These are phyloP conservation scores for Penicillium sp. DNA, from an alignment of 2,329 filamentous ascomycete species.

Conservation along the genomic window DNA sequence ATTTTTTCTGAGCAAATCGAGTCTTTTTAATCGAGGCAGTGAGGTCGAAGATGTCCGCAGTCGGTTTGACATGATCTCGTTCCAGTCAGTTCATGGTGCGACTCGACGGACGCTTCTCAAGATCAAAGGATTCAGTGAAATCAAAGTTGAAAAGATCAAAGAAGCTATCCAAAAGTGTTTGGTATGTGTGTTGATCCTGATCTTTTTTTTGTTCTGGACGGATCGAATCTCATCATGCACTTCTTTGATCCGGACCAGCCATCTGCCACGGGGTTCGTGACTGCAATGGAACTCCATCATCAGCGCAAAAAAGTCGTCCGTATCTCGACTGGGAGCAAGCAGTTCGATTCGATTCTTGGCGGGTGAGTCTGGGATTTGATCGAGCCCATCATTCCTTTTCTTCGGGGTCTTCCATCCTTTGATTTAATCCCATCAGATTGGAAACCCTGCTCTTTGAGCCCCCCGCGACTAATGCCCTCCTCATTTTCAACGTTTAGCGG, in stretches of 20 bases:
- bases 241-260: conserved; percentile 39
- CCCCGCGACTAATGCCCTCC: not conserved
- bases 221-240: not conserved
- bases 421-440: not conserved
- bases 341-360: conserved; percentile 58
- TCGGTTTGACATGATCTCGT: not conserved
- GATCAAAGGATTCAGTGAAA: conserved; percentile 65
- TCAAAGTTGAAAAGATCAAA: conserved; percentile 66
- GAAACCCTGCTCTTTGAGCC: too few relatives aligned
- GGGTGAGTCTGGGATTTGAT: conserved; percentile 40
- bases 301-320: conserved; percentile 58
- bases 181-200: conserved; percentile 30
- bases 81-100: conserved; percentile 54
- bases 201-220: not conserved
- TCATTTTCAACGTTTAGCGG: conserved; percentile 41
- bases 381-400: not conserved
- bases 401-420: not conserved
- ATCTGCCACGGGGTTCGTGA: conserved; percentile 56
- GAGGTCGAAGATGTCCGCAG: too few relatives aligned
- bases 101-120: conserved; percentile 57
- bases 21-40: too few relatives aligned
- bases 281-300: conserved; percentile 58
- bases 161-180: conserved; percentile 59
- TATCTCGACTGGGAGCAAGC: conserved; percentile 65
- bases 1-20: not conserved